Conservation (phyloP, 805 yeast genomes). For the Metschnikowia colocasiae region DNA sequence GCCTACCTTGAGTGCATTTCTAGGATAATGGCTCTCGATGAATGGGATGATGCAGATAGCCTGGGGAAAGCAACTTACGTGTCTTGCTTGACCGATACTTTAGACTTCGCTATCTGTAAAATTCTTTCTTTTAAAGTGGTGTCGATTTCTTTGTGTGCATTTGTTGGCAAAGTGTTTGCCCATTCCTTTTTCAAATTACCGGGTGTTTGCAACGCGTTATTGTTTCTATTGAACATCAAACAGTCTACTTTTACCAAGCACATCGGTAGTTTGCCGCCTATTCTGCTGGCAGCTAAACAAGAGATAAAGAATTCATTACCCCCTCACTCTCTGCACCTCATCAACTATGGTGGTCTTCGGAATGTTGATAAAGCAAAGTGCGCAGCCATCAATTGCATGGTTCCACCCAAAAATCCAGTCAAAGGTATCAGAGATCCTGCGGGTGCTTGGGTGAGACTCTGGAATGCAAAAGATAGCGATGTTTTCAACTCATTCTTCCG, state of each 20-base stretch:
- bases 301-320: slow-evolving; percentile 25
- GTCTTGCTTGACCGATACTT: slow-evolving; percentile 45
- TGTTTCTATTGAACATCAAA: slow-evolving; percentile 56
- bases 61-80: slow-evolving; percentile 27
- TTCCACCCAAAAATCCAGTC: slow-evolving; percentile 42
- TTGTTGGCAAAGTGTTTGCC: slow-evolving; percentile 69
- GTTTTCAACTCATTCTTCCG: slow-evolving; percentile 59
- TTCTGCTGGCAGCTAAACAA: slow-evolving; percentile 1
- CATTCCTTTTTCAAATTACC: slow-evolving; percentile 55
- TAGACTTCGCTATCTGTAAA: slow-evolving; percentile 48
- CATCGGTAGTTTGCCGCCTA: slow-evolving; percentile 4
- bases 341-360: slow-evolving; percentile 32
- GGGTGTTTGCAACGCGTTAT: slow-evolving; percentile 51
- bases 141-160: slow-evolving; percentile 57
- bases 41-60: slow-evolving; percentile 38
- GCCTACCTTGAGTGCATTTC: slow-evolving; percentile 56
- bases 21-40: slow-evolving; percentile 43
- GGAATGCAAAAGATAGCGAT: slow-evolving; percentile 56
- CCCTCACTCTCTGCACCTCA: slow-evolving; percentile 26
- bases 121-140: slow-evolving; percentile 46
- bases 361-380: slow-evolving; percentile 29
- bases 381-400: slow-evolving; percentile 30
- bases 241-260: slow-evolving; percentile 39
- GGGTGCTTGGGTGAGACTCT: slow-evolving; percentile 60
- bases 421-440: slow-evolving; percentile 52